Evolutionary conservation across 2,329 filamentous ascomycete genomes (phyloP).

Genomic region (Monascus ruber): DNA sequence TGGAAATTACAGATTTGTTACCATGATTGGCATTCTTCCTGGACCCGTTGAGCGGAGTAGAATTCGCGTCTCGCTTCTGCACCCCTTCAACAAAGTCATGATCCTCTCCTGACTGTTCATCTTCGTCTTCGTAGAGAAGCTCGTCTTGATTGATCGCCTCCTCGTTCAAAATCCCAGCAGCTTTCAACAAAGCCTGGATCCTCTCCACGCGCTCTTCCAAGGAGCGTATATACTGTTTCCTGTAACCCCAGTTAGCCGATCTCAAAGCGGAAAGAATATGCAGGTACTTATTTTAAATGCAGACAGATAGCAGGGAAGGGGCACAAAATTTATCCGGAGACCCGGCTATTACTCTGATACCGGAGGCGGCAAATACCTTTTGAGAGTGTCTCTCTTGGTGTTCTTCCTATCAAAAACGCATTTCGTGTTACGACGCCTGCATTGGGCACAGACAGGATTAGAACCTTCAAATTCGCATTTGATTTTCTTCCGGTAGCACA

Average conservation of each 20-base stretch:
- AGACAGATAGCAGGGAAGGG: too few species aligned
- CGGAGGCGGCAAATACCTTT: conserved; percentile 51
- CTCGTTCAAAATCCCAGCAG: conserved; percentile 72
- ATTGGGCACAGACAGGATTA: conserved; percentile 61
- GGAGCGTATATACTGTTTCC: conserved; percentile 86
- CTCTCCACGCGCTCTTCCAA: conserved; percentile 82
- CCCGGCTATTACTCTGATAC: too few species aligned
- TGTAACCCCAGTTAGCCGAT: conserved; percentile 23
- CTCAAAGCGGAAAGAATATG: neutral
- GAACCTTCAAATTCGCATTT: conserved; percentile 90
- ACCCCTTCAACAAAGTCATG: conserved; percentile 4
- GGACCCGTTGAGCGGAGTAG: neutral
- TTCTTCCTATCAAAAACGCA: conserved; percentile 88
- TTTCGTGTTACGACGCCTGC: conserved; percentile 86
- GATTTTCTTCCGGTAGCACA: conserved; percentile 79
- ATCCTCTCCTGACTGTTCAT: conserved; percentile 6
- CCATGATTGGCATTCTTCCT: neutral
- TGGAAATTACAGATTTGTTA: neutral
- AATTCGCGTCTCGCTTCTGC: conserved; percentile 49
- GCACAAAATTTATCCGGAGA: too few species aligned
- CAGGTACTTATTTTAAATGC: neutral
- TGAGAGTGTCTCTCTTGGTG: conserved; percentile 83
- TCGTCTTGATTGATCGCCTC: conserved; percentile 52
- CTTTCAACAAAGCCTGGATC: conserved; percentile 75
- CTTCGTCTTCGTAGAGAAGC: conserved; percentile 12